A percentile compares a stretch with the other conserved stretches of the same genome.
Conservation (phyloP, 129 eudicot genomes). For the Chrysanthemum seticuspe region DNA sequence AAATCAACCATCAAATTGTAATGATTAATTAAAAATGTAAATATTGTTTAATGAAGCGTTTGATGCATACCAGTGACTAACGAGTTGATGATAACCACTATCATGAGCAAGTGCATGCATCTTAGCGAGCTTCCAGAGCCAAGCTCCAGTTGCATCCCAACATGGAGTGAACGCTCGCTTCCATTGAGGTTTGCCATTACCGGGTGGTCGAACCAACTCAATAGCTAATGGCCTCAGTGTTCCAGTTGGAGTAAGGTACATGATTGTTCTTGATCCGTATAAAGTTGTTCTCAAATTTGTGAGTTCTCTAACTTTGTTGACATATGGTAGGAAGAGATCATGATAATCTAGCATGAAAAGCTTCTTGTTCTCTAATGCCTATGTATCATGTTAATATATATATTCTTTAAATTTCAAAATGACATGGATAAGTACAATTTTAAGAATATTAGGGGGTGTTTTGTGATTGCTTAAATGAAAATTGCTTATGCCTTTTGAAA, state of each 20-base stretch:
- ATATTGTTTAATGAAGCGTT: background rate
- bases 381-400: conserved; percentile 17
- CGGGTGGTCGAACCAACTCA: conserved; percentile 60
- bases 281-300: conserved; percentile 54
- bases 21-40: background rate
- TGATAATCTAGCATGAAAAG: conserved; percentile 72
- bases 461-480: no score
- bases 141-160: conserved; percentile 59
- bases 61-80: conserved; percentile 51
- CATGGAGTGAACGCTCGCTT: conserved; percentile 40
- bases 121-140: conserved; percentile 93
- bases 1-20: background rate
- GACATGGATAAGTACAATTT: background rate
- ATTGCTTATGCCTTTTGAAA: no score
- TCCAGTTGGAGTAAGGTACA: conserved; percentile 51
- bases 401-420: background rate
- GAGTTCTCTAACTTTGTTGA: conserved; percentile 53
- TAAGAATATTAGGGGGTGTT: no score
- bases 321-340: conserved; percentile 69
- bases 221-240: conserved; percentile 62
- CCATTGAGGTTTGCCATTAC: conserved; percentile 61
- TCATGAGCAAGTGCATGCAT: conserved; percentile 83
- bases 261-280: conserved; percentile 72
- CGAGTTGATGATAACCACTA: conserved; percentile 74
- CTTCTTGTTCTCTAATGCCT: conserved; percentile 68